phyloP scores from a whole-genome alignment of 23 red algal species.

The Agarophyton chilense region DNA sequence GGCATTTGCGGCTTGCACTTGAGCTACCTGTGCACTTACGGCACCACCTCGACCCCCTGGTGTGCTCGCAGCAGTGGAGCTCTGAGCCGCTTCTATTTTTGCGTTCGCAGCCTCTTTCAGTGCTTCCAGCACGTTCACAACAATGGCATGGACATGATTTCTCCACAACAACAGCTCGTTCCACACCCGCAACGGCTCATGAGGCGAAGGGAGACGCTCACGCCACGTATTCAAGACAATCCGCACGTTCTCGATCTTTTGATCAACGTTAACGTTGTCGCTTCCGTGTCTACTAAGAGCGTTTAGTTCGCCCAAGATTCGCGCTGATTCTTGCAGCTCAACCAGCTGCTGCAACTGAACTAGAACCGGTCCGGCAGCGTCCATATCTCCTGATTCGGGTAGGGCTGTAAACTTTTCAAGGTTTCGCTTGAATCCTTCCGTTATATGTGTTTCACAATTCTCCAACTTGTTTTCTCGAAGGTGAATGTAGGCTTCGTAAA shows the following conservation, averaged over 20 bases:
- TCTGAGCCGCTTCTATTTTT: slow-evolving; percentile 55
- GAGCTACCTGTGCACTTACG: background rate
- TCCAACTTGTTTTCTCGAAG: slow-evolving; percentile 97
- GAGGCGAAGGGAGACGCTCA: slow-evolving; percentile 72
- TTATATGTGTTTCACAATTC: slow-evolving; percentile 54
- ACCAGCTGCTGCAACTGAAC: slow-evolving; percentile 91
- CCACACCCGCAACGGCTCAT: slow-evolving; percentile 75
- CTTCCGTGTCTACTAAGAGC: slow-evolving; percentile 64
- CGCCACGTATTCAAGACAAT: slow-evolving; percentile 86
- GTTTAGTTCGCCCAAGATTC: slow-evolving; percentile 89
- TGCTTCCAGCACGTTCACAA: slow-evolving; percentile 87
- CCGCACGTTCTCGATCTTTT: slow-evolving; percentile 84
- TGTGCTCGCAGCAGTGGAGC: slow-evolving; percentile 5
- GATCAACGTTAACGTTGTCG: slow-evolving; percentile 57
- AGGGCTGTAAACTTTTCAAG: slow-evolving; percentile 69
- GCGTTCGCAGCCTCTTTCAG: slow-evolving; percentile 75
- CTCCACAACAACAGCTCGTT: slow-evolving; percentile 93
- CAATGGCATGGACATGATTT: slow-evolving; percentile 86
- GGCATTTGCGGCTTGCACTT: slow-evolving; percentile 62
- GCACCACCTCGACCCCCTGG: background rate
- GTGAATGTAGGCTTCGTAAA: slow-evolving; percentile 88
- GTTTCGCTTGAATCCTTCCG: slow-evolving; percentile 49
- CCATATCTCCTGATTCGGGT: slow-evolving; percentile 61
- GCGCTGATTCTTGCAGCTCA: slow-evolving; percentile 86
- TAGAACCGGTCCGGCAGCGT: slow-evolving; percentile 42